Evolutionary conservation across 208 protist genomes (phyloP), one percentile per base, ranked within the genome.

Genomic region (Plasmodiophora brassicae): DNA sequence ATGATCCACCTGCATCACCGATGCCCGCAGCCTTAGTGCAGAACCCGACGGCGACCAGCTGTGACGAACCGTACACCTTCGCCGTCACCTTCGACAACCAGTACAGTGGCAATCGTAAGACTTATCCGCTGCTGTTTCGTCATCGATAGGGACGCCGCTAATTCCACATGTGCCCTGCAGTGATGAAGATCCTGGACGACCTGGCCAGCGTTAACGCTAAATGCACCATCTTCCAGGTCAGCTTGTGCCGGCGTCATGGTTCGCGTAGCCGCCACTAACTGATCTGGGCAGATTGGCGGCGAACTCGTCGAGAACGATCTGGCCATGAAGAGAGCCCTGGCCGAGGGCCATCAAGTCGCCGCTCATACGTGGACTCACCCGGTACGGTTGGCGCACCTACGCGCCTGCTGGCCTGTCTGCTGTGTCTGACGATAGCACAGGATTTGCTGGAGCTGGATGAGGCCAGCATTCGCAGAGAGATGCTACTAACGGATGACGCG

Each of bases 221-320:
- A 78, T 78, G 65, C 65, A 78, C 65, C 32, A 32, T 78, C 41
- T 78, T 78, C 65, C 65, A 78, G 65, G 65, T 78, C 32, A 78
- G 20, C n/a, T n/a, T n/a, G n/a, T n/a, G n/a, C n/a, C n/a, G n/a
- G n/a, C n/a, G n/a, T n/a, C n/a, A n/a, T n/a, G n/a, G n/a, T n/a
- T n/a, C n/a, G n/a, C n/a, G n/a, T n/a, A n/a, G n/a, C n/a, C n/a
- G n/a, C n/a, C n/a, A n/a, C n/a, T n/a, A n/a, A n/a, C n/a, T n/a
- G n/a, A n/a, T n/a, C n/a, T n/a, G n/a, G n/a, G 10, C n/a, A 78
- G 65, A 78, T 78, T 78, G 65, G 65, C n/a, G 65, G 65, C 32
- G 65, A 78, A 5, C 65, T 78, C 5, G n/a, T 38, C 5, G 65
- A 78, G n/a, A 78, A 78, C n/a, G 65, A 78, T 32, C 10, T 32